Evolutionary conservation across 192 early-diverging fungal species (phyloP).

Genomic region (Spizellomyces sp.): DNA sequence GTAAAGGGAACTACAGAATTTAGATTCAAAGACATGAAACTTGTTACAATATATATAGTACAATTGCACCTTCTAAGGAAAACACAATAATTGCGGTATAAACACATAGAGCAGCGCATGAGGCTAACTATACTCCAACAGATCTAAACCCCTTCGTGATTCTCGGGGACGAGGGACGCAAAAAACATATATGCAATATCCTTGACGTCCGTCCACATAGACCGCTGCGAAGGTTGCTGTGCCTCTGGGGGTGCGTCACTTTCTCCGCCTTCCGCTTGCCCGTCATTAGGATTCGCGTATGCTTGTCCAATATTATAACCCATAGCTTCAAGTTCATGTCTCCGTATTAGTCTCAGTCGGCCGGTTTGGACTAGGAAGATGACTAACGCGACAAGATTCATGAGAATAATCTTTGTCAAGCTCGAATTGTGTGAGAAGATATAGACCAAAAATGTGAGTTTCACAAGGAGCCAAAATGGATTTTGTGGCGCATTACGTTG

Average conservation of each 20-base stretch:
- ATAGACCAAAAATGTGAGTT: constrained; percentile 61
- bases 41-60: too few species aligned
- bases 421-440: constrained; percentile 66
- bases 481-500: constrained; percentile 29
- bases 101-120: too few species aligned
- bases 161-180: constrained; percentile 31
- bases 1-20: background rate
- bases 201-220: constrained; percentile 14
- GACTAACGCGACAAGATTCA: constrained; percentile 57
- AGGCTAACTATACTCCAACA: background rate
- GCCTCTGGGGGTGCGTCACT: too few species aligned
- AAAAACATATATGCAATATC: constrained; percentile 25
- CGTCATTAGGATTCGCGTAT: too few species aligned
- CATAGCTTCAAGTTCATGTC: background rate
- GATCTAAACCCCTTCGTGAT: constrained; percentile 3
- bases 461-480: constrained; percentile 62
- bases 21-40: background rate
- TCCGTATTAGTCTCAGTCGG: background rate
- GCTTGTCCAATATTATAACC: too few species aligned
- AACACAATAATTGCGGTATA: background rate
- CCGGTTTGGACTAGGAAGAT: constrained; percentile 55
- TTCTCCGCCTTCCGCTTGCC: too few species aligned
- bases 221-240: background rate
- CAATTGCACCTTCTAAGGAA: background rate
- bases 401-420: constrained; percentile 54